These are phyloP conservation scores for Mortierella sp. DNA, from an alignment of 371 early-diverging fungal species.

Conservation along the genomic window DNA sequence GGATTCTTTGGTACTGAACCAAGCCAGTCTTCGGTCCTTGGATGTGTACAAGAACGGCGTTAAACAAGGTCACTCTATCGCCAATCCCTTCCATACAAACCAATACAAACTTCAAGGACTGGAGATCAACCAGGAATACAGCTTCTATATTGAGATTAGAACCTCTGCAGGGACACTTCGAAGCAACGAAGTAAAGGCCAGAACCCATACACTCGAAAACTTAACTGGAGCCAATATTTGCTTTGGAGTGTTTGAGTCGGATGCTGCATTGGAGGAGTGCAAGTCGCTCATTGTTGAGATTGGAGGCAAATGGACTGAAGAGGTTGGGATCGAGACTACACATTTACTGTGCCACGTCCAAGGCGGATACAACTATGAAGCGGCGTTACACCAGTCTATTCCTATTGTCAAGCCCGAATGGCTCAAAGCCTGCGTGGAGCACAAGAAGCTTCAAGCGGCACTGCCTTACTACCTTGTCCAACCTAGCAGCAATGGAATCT, in stretches of 20 bases:
- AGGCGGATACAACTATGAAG: slow-evolving; percentile 87
- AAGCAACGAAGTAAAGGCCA: slow-evolving; percentile 81
- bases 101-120: slow-evolving; percentile 88
- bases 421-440: slow-evolving; percentile 90
- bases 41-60: slow-evolving; percentile 87
- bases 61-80: slow-evolving; percentile 48
- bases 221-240: slow-evolving; percentile 94
- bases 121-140: slow-evolving; percentile 90
- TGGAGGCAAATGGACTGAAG: slow-evolving; percentile 90
- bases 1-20: slow-evolving; percentile 86
- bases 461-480: slow-evolving; percentile 60
- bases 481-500: slow-evolving; percentile 45
- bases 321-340: slow-evolving; percentile 89
- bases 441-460: slow-evolving; percentile 87
- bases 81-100: slow-evolving; percentile 65
- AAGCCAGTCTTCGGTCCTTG: slow-evolving; percentile 83
- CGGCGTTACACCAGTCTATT: slow-evolving; percentile 89
- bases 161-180: slow-evolving; percentile 90
- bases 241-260: slow-evolving; percentile 86
- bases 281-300: slow-evolving; percentile 85
- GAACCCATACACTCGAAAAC: slow-evolving; percentile 93
- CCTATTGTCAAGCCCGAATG: slow-evolving; percentile 95
- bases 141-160: slow-evolving; percentile 86
- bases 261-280: slow-evolving; percentile 74
- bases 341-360: slow-evolving; percentile 90